Percentiles rank a stretch among this genome's conserved stretches.
These are phyloP conservation scores for Penicillium sp. DNA, from an alignment of 2,329 filamentous ascomycete genomes.

Conservation along the genomic window DNA sequence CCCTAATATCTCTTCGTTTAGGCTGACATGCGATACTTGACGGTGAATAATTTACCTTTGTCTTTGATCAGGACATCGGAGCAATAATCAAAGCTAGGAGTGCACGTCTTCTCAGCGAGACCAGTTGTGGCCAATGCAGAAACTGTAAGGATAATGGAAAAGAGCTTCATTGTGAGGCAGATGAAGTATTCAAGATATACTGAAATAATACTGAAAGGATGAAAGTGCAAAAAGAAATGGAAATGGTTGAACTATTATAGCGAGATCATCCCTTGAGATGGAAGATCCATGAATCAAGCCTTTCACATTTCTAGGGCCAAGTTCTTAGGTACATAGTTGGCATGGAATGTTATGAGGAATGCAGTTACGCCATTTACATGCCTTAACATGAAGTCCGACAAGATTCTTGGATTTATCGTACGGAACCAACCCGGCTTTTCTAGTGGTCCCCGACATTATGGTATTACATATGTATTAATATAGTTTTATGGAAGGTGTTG, in stretches of 20 bases:
- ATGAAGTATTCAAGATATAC: neutral
- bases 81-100: slow-evolving; percentile 38
- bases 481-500: too few species aligned
- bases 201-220: neutral
- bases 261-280: neutral
- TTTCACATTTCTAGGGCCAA: slow-evolving; percentile 3
- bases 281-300: neutral
- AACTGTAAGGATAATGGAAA: slow-evolving; percentile 20
- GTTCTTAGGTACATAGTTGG: neutral
- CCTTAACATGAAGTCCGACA: neutral
- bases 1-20: slow-evolving; percentile 16
- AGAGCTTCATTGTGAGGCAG: slow-evolving; percentile 24
- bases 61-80: slow-evolving; percentile 26
- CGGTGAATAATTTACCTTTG: slow-evolving; percentile 23
- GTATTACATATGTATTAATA: too few species aligned
- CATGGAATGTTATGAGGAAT: slow-evolving; percentile 11
- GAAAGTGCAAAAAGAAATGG: neutral
- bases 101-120: slow-evolving; percentile 31
- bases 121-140: slow-evolving; percentile 18
- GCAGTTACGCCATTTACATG: slow-evolving; percentile 15
- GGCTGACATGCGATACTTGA: neutral
- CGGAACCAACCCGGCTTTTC: neutral
- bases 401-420: neutral
- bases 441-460: too few species aligned
- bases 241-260: neutral